Base-by-base conservation (phyloP, 2,329 filamentous ascomycete genomes). In the Leptodontidium sp. region DNA sequence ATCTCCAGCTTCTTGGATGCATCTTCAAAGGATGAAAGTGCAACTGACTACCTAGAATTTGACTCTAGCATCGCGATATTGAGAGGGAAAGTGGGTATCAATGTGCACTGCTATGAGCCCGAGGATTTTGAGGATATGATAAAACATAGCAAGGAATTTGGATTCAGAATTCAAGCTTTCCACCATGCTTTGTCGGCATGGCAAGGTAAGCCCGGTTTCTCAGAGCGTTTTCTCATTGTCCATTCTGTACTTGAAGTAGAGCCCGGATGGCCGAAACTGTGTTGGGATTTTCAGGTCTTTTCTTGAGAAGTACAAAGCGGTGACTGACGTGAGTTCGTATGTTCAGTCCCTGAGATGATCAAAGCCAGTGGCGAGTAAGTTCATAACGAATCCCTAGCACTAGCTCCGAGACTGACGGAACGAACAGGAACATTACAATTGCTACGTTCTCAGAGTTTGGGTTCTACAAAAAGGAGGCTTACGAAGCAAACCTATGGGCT, bases 81-180 rank as follows among this genome's bases (percentile, higher is more conserved):
- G 35, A 77, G 82, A 21, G 82, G 82, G 5, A 77, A 79, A 52
- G 77, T 83, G 17, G 78, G 78, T 17, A 75, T 84, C 67, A 82
- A 84, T 65, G 78, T 82, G 53, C 82, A 84, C 75, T 83, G 82
- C 74, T 84, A 84, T 65, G 78, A 82, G 64, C 76, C 80, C 0
- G 78, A 83, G 61, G 82, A 84, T 66, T 74, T 84, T 40, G 80
- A 82, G 66, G 80, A 81, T 52, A 82, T 83, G 79, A 75, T 83
- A 14, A 77, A 76, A 8, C 79, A 83, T 69, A 81, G 78, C 45
- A 77, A 80, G 26, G 82, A 83, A 70, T 83, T 83, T 73, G 80
- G 80, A 0, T 82, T 81, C 68, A 74, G 77, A 11, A 78, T 83
- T 26, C 74, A 79, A 57, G 81, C 80, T 6, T 82, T 82, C 65